phyloP scores from a whole-genome alignment of 306 rosid genomes.

The Cicer cuneatum region DNA sequence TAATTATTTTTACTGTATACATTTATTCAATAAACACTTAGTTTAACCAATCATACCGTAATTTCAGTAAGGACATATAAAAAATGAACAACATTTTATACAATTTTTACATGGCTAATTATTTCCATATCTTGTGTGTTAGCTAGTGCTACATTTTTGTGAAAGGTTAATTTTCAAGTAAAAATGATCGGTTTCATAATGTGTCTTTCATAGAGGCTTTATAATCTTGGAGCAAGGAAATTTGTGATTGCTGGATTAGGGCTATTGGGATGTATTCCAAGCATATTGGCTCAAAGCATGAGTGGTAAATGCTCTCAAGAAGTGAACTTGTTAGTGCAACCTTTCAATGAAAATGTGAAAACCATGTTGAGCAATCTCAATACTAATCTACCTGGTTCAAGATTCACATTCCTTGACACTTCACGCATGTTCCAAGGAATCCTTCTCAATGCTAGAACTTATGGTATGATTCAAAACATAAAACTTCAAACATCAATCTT shows the following conservation, averaged over 20 bases:
- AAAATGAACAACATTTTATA: too few species aligned
- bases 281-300: conserved; percentile 75
- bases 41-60: too few species aligned
- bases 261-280: conserved; percentile 87
- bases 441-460: conserved; percentile 60
- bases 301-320: conserved; percentile 71
- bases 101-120: too few species aligned
- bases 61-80: too few species aligned
- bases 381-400: conserved; percentile 70
- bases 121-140: too few species aligned
- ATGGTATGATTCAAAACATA: conserved; percentile 52
- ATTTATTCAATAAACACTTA: too few species aligned
- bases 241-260: conserved; percentile 77
- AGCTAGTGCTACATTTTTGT: not conserved
- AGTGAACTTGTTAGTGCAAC: conserved; percentile 77
- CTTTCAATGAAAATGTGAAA: conserved; percentile 78
- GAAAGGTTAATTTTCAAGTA: not conserved
- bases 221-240: conserved; percentile 89
- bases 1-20: too few species aligned
- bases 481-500: too few species aligned
- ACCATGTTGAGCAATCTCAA: conserved; percentile 63
- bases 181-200: not conserved
- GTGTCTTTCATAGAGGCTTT: conserved; percentile 60
- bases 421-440: conserved; percentile 67
- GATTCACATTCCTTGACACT: conserved; percentile 61